Evolutionary conservation across 1,284 basidiomycete genomes (phyloP).

Genomic region (Austroboletus novae-zelandiae): DNA sequence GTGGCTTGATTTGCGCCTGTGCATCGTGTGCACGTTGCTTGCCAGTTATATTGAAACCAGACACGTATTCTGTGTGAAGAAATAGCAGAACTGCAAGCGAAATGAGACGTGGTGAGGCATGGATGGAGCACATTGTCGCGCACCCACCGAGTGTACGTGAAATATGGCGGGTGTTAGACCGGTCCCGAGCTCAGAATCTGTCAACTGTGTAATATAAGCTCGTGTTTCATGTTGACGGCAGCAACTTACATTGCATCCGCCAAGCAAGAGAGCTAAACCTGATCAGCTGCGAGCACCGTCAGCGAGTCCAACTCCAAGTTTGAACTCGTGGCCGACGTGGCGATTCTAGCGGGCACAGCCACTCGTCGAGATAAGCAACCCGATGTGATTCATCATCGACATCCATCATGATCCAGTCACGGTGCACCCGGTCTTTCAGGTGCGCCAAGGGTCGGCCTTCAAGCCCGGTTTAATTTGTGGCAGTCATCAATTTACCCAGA

Average conservation of each 20-base stretch:
- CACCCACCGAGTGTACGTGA: no score
- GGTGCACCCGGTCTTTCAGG: no score
- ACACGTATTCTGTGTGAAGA: conserved; percentile 1
- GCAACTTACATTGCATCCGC: conserved; percentile 1
- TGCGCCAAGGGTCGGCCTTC: no score
- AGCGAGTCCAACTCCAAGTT: neutral
- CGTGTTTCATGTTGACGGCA: neutral
- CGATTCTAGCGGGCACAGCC: conserved; percentile 1
- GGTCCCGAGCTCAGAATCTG: conserved; percentile 3
- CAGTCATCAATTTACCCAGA: no score
- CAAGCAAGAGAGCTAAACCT: neutral
- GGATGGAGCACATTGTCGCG: no score
- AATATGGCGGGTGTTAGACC: conserved; percentile 7
- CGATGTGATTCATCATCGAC: no score
- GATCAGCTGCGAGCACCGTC: neutral
- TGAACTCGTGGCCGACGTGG: neutral
- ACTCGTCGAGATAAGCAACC: neutral
- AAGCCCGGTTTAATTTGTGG: no score
- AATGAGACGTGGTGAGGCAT: conserved; percentile 3
- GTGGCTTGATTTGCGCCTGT: conserved; percentile 37
- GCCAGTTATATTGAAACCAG: conserved; percentile 1
- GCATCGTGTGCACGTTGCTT: conserved; percentile 20
- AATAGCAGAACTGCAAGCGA: neutral
- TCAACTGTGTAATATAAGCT: conserved; percentile 10
- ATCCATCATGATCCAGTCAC: no score